Evolutionary conservation across 2,329 filamentous ascomycete species (phyloP).

Genomic region (Colletotrichum tamarilloi): DNA sequence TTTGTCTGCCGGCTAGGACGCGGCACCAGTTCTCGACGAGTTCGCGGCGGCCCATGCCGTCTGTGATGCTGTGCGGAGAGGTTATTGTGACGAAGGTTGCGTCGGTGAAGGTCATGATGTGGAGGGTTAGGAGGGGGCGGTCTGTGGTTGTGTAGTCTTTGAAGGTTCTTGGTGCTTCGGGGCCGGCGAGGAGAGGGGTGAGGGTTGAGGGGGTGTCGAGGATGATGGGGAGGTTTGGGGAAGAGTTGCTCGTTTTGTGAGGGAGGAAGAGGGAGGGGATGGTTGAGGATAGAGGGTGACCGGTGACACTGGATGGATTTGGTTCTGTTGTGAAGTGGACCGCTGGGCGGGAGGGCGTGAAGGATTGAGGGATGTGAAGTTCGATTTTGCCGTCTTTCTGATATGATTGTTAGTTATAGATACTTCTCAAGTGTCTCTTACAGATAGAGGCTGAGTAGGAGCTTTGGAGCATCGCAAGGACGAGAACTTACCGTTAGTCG

Average conservation of each 20-base stretch:
- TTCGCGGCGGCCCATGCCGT: constrained; percentile 36
- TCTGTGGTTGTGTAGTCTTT: constrained; percentile 54
- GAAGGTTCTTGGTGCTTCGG: constrained; percentile 40
- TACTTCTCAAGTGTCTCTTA: neutral
- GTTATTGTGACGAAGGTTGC: constrained; percentile 59
- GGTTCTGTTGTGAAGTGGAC: constrained; percentile 23
- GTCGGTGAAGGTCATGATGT: constrained; percentile 60
- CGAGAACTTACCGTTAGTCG: constrained; percentile 46
- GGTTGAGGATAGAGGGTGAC: constrained; percentile 21
- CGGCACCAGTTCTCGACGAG: constrained; percentile 52
- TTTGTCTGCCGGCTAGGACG: constrained; percentile 54
- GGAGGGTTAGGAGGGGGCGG: constrained; percentile 58
- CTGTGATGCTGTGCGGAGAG: constrained; percentile 57
- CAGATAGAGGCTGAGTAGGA: neutral
- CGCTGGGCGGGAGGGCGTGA: constrained; percentile 25
- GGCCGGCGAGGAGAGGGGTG: constrained; percentile 31
- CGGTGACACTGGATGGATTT: constrained; percentile 8
- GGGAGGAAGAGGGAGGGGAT: neutral
- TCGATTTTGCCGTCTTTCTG: constrained; percentile 22
- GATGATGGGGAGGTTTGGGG: neutral
- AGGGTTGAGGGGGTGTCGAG: constrained; percentile 24
- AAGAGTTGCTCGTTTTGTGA: neutral
- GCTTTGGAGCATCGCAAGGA: too few relatives aligned
- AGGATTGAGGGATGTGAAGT: constrained; percentile 20
- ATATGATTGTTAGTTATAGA: neutral